These are phyloP conservation scores for Ascochyta rabiei DNA, from an alignment of 2,329 filamentous ascomycete genomes.

Conservation along the genomic window DNA sequence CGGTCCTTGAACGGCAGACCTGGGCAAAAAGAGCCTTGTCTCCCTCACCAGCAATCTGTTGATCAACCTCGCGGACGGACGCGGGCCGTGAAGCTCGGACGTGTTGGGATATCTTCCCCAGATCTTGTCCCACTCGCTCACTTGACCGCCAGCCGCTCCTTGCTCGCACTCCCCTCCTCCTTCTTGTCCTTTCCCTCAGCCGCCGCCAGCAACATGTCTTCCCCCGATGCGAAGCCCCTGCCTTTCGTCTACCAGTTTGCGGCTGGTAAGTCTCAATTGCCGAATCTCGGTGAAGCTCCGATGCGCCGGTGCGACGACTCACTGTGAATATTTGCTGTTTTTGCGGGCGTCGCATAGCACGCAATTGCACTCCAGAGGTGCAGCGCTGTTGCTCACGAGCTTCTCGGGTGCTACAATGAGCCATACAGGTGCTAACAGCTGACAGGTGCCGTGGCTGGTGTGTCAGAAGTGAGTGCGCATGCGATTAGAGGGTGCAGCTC, in stretches of 20 bases:
- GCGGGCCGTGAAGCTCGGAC: constrained; percentile 3
- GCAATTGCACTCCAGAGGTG: neutral
- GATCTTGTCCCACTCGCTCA: constrained; percentile 27
- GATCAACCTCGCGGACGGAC: neutral
- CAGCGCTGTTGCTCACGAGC: neutral
- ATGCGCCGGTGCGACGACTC: constrained; percentile 23
- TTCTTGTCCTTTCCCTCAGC: constrained; percentile 10
- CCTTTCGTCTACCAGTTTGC: constrained; percentile 95
- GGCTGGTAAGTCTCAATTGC: constrained; percentile 67
- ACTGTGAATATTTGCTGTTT: constrained; percentile 4
- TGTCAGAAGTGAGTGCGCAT: constrained; percentile 79
- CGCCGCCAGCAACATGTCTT: constrained; percentile 49
- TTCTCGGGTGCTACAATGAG: neutral
- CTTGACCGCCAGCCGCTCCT: constrained; percentile 21
- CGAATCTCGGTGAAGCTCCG: constrained; percentile 32
- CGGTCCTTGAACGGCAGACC: neutral
- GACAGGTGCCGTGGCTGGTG: constrained; percentile 88
- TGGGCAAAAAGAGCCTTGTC: neutral
- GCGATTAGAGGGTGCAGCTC: constrained; percentile 12
- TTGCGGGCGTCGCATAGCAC: constrained; percentile 5
- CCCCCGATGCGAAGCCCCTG: constrained; percentile 70
- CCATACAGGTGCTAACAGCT: constrained; percentile 39
- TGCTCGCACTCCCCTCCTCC: constrained; percentile 14
- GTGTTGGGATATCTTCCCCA: constrained; percentile 30
- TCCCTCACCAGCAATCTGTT: neutral